Conservation (phyloP, 2,329 filamentous ascomycete species). For the Fusarium pseudonygamai region DNA sequence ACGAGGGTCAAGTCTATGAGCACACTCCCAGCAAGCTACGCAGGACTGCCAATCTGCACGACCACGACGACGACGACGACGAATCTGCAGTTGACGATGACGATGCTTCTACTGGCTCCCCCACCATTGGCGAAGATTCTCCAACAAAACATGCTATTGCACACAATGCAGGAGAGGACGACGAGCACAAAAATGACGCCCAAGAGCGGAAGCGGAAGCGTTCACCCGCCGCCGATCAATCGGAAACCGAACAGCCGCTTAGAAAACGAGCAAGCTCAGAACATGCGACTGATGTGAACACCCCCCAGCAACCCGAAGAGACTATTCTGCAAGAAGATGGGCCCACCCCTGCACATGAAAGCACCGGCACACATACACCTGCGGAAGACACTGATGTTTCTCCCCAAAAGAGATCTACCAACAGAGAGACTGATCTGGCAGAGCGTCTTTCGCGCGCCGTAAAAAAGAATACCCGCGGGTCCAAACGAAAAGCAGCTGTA, state of each 20-base stretch:
- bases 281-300: constrained; percentile 51
- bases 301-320: constrained; percentile 40
- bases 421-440: constrained; percentile 45
- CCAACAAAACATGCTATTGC: constrained; percentile 47
- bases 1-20: constrained; percentile 65
- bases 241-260: constrained; percentile 58
- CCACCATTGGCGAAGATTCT: constrained; percentile 50
- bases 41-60: constrained; percentile 53
- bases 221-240: constrained; percentile 55
- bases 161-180: constrained; percentile 44
- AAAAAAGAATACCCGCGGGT: constrained; percentile 55
- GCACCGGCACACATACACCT: constrained; percentile 53
- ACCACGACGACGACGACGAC: constrained; percentile 51
- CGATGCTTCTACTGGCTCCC: constrained; percentile 50
- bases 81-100: constrained; percentile 56
- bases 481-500: constrained; percentile 49
- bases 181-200: constrained; percentile 47
- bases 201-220: constrained; percentile 62
- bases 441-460: constrained; percentile 48
- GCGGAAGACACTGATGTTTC: constrained; percentile 58
- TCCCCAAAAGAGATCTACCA: constrained; percentile 41
- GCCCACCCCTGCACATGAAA: constrained; percentile 47
- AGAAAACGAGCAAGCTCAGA: constrained; percentile 65
- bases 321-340: constrained; percentile 50
- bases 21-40: constrained; percentile 82